A percentile compares a stretch with the other conserved stretches of the same genome.
Evolutionary conservation across 345 rosid genomes (phyloP).

Genomic region (Microcos paniculata): DNA sequence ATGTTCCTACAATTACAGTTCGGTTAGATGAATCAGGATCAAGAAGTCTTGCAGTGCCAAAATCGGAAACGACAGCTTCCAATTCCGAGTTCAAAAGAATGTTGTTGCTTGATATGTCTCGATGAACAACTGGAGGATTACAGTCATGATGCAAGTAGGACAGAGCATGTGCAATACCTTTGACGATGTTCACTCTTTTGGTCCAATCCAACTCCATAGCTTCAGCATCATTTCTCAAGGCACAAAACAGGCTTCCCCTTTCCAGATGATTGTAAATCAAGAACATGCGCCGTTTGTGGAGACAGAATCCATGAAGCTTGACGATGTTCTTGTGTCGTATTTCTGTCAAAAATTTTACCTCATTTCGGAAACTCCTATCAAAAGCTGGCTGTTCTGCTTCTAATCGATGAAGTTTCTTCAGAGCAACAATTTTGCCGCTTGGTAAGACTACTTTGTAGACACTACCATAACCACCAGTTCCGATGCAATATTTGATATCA

Average conservation of each 20-base stretch:
- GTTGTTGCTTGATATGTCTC: slow-evolving; percentile 8
- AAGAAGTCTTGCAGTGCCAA: neutral
- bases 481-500: neutral
- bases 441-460: slow-evolving; percentile 3
- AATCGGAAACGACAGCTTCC: neutral
- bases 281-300: neutral
- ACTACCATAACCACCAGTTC: slow-evolving; percentile 3
- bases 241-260: neutral
- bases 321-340: neutral
- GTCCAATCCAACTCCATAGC: slow-evolving; percentile 8
- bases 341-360: neutral
- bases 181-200: neutral
- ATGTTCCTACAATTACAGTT: neutral
- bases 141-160: slow-evolving; percentile 12
- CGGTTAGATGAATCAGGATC: neutral
- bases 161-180: neutral
- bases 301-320: slow-evolving; percentile 7
- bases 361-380: neutral
- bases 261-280: slow-evolving; percentile 2
- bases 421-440: neutral
- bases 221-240: neutral
- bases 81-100: neutral
- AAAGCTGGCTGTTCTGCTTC: slow-evolving; percentile 1
- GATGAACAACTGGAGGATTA: neutral
- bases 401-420: neutral